A percentile compares a stretch with the other conserved stretches of the same genome.
These are phyloP conservation scores for Entomortierella chlamydospora DNA, from an alignment of 192 early-diverging fungal species.

Conservation along the genomic window DNA sequence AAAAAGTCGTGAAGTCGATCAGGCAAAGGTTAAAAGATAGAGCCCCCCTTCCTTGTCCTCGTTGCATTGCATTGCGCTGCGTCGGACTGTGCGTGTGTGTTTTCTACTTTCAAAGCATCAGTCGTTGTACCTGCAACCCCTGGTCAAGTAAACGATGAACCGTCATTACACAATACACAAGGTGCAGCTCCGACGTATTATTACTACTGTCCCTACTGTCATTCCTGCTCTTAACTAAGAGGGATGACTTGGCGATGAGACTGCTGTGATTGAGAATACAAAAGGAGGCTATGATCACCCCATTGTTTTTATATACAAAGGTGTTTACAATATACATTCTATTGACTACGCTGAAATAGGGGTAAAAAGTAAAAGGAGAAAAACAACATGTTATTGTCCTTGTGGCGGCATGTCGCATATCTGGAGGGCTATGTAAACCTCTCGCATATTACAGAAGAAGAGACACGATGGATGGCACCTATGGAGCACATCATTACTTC, in stretches of 20 bases:
- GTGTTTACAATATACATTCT: background rate
- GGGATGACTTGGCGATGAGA: background rate
- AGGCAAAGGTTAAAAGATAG: background rate
- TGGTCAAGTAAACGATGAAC: background rate
- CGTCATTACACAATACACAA: too few relatives aligned
- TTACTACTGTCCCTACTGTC: too few relatives aligned
- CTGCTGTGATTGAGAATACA: background rate
- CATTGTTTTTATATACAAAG: background rate
- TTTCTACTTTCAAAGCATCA: too few relatives aligned
- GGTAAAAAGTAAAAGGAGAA: background rate
- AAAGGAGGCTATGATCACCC: slow-evolving; percentile 1
- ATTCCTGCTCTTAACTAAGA: background rate
- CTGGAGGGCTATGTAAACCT: too few relatives aligned
- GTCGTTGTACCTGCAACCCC: background rate
- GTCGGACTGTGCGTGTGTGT: too few relatives aligned
- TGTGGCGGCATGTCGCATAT: background rate
- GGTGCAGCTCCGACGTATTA: too few relatives aligned
- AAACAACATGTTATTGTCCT: background rate
- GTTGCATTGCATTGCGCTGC: background rate
- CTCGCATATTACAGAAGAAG: too few relatives aligned
- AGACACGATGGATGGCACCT: too few relatives aligned
- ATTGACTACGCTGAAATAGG: background rate
- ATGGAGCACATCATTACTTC: too few relatives aligned
- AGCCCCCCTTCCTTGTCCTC: background rate
- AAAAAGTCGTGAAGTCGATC: background rate